Evolutionary conservation across 148 eudicot genomes (phyloP).

Genomic region (Rhododendron henanense): DNA sequence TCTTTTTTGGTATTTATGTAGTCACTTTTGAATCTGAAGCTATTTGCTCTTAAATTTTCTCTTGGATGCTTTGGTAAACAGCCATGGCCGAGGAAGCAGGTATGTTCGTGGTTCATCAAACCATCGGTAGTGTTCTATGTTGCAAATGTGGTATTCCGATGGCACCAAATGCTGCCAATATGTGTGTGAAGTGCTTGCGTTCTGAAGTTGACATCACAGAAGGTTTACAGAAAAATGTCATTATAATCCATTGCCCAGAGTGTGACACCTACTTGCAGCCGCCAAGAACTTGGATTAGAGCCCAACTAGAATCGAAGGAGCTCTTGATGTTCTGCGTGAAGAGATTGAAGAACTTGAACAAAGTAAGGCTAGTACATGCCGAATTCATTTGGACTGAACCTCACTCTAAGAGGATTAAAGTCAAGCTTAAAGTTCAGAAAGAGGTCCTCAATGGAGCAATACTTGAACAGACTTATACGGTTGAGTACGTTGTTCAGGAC

Average conservation of each 20-base stretch:
- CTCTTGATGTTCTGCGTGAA: conserved; percentile 66
- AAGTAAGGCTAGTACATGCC: conserved; percentile 41
- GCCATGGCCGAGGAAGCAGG: conserved; percentile 45
- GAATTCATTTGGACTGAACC: conserved; percentile 47
- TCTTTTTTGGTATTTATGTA: too few species aligned
- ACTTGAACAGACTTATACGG: conserved; percentile 55
- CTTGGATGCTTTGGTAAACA: background rate
- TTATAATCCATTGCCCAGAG: conserved; percentile 49
- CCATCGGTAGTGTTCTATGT: conserved; percentile 59
- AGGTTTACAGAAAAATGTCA: conserved; percentile 61
- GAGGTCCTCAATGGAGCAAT: conserved; percentile 60
- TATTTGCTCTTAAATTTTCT: background rate
- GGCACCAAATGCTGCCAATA: conserved; percentile 72
- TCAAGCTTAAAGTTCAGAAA: conserved; percentile 44
- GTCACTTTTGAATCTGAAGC: too few species aligned
- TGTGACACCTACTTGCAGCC: conserved; percentile 70
- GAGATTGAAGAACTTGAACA: conserved; percentile 41
- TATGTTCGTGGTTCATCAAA: conserved; percentile 50
- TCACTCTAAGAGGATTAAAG: conserved; percentile 48
- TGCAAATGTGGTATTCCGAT: conserved; percentile 66
- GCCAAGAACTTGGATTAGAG: conserved; percentile 60
- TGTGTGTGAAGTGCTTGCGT: conserved; percentile 66
- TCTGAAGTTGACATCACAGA: conserved; percentile 69
- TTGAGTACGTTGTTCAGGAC: conserved; percentile 64
- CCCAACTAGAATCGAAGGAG: conserved; percentile 62